Conservation (phyloP, 148 eudicot species). For the Nyssa sinensis region DNA sequence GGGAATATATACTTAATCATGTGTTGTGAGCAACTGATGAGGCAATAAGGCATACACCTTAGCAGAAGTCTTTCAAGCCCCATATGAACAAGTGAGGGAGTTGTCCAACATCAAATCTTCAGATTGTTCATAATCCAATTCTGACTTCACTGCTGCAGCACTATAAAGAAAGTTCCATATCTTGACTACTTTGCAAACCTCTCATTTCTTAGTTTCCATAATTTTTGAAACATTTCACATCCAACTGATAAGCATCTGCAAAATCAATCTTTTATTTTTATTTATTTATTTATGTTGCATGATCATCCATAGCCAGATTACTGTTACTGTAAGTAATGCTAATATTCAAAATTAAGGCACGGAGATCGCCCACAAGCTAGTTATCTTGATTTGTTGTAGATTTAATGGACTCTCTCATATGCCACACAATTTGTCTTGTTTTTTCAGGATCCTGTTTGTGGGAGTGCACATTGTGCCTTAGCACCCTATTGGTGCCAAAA, state of each 20-base stretch:
- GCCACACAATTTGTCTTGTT: background rate
- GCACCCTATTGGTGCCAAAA: constrained; percentile 69
- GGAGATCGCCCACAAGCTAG: too few species aligned
- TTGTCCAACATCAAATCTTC: background rate
- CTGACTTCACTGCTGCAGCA: background rate
- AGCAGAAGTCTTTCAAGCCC: background rate
- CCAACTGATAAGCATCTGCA: background rate
- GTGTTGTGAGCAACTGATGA: background rate
- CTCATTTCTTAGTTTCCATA: background rate
- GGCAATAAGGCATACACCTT: background rate
- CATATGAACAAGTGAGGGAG: background rate
- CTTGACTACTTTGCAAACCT: background rate
- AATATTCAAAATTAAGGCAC: too few species aligned
- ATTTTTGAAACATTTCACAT: background rate
- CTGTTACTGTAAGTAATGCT: too few species aligned
- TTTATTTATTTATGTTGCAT: too few species aligned
- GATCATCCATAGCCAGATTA: background rate
- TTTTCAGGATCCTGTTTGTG: constrained; percentile 75
- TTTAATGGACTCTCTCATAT: too few species aligned
- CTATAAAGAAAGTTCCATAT: background rate
- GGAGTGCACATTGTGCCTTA: constrained; percentile 83
- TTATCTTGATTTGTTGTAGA: too few species aligned
- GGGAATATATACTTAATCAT: background rate
- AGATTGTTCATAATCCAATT: background rate
- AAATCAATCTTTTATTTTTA: background rate